Evolutionary conservation across 2,329 filamentous ascomycete species (phyloP).

Genomic region (Dactylellina parvicollis): DNA sequence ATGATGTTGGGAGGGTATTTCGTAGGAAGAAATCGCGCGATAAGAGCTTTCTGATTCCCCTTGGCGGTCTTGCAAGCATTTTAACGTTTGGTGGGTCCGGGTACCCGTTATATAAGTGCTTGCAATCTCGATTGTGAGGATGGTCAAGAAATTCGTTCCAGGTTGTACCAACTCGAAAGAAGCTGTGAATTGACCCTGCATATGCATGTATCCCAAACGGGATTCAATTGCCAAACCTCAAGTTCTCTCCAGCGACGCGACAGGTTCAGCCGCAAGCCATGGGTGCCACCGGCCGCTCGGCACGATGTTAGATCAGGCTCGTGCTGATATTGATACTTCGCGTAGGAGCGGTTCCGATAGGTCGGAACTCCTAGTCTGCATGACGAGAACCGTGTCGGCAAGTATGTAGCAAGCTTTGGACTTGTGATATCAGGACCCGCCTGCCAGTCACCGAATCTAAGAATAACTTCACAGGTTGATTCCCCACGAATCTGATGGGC

Average conservation of each 20-base stretch:
- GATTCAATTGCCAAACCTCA: background rate
- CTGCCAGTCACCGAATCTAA: background rate
- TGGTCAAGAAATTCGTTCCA: background rate
- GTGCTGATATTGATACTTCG: constrained; percentile 4
- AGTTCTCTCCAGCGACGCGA: background rate
- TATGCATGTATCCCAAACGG: background rate
- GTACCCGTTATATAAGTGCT: background rate
- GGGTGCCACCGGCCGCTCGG: constrained; percentile 12
- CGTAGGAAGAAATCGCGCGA: too few species aligned
- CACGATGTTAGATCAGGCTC: background rate
- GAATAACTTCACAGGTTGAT: too few species aligned
- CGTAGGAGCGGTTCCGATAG: constrained; percentile 27
- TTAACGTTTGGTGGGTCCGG: background rate
- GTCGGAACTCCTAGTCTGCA: constrained; percentile 4
- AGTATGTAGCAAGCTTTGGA: background rate
- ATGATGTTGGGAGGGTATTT: too few species aligned
- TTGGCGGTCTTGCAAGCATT: background rate
- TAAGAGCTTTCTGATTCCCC: background rate
- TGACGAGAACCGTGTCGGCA: background rate
- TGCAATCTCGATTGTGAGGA: background rate
- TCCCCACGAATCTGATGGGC: too few species aligned
- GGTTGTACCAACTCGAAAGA: background rate
- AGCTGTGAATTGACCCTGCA: background rate
- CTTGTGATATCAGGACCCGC: background rate
- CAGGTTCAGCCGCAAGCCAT: constrained; percentile 38